These are phyloP conservation scores for Apophysomyces ossiformis DNA, from an alignment of 371 early-diverging fungal genomes.

Conservation along the genomic window DNA sequence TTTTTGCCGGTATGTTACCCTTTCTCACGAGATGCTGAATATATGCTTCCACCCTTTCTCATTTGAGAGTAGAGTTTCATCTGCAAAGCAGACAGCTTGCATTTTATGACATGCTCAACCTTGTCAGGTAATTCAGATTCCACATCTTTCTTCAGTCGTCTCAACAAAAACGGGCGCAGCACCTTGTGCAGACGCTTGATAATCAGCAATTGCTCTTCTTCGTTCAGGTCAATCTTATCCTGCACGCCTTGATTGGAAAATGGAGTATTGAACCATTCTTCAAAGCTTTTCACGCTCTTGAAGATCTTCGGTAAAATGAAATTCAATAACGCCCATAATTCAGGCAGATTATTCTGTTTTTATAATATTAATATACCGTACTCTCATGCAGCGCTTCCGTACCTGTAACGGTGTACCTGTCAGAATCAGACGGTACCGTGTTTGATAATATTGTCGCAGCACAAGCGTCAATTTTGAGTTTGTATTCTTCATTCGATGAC, in stretches of 20 bases:
- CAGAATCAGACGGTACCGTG: conserved; percentile 93
- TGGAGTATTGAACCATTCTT: conserved; percentile 98
- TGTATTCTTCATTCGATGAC: conserved; percentile 98
- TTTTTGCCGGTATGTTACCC: conserved; percentile 39
- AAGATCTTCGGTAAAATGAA: conserved; percentile 97
- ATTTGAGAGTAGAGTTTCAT: conserved; percentile 78
- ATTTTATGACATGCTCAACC: conserved; percentile 96
- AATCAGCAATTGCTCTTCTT: conserved; percentile 97
- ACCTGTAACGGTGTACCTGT: conserved; percentile 99
- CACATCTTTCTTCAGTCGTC: conserved; percentile 99
- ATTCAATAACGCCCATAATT: conserved; percentile 98
- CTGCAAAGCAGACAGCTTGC: conserved; percentile 90
- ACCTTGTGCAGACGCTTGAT: conserved; percentile 98
- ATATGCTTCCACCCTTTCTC: conserved; percentile 69
- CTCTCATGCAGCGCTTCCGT: not conserved
- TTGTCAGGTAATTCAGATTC: conserved; percentile 99
- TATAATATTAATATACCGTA: conserved; percentile 6
- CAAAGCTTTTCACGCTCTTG: conserved; percentile 94
- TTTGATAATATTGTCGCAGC: conserved; percentile 82
- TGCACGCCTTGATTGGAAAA: conserved; percentile 87
- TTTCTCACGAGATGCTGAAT: conserved; percentile 63
- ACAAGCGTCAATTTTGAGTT: conserved; percentile 86
- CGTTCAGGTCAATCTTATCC: conserved; percentile 89
- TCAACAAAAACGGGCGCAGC: conserved; percentile 95
- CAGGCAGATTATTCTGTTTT: conserved; percentile 95